These are phyloP conservation scores for Delitschia confertaspora DNA, from an alignment of 495 filamentous ascomycete species.

Conservation along the genomic window DNA sequence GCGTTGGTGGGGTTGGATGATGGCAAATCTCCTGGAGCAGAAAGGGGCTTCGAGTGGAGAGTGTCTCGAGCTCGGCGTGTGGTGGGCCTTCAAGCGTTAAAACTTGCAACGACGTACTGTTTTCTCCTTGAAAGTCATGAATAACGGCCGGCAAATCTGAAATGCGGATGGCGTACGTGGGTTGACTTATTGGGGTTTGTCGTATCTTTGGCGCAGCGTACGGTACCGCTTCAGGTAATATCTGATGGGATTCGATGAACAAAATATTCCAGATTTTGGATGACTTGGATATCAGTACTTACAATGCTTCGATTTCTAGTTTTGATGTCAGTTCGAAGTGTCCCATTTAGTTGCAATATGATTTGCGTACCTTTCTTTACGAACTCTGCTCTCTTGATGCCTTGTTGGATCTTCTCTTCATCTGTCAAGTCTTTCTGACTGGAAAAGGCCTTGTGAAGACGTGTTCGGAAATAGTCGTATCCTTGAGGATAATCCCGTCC, in stretches of 20 bases:
- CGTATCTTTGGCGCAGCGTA: slow-evolving; percentile 75
- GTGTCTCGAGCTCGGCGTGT: slow-evolving; percentile 88
- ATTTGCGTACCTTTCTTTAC: slow-evolving; percentile 69
- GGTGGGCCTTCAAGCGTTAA: slow-evolving; percentile 67
- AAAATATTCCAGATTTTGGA: slow-evolving; percentile 4
- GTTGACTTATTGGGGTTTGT: slow-evolving; percentile 28
- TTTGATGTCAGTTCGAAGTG: slow-evolving; percentile 8
- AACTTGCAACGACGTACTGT: slow-evolving; percentile 1
- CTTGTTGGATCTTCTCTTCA: slow-evolving; percentile 63
- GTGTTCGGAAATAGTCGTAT: slow-evolving; percentile 69
- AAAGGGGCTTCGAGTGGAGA: slow-evolving; percentile 75
- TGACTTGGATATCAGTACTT: slow-evolving; percentile 34
- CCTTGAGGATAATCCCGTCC: slow-evolving; percentile 84
- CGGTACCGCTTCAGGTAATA: slow-evolving; percentile 95
- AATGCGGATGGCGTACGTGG: slow-evolving; percentile 4
- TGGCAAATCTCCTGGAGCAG: slow-evolving; percentile 68
- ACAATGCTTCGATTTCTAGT: slow-evolving; percentile 84
- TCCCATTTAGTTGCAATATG: neutral
- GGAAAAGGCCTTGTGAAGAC: slow-evolving; percentile 78
- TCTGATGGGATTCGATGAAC: slow-evolving; percentile 42
- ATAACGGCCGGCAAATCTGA: slow-evolving; percentile 13
- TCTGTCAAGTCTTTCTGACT: slow-evolving; percentile 60
- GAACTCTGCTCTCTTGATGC: slow-evolving; percentile 70
- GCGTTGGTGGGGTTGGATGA: slow-evolving; percentile 80
- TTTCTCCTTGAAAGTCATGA: slow-evolving; percentile 6